phyloP scores from a whole-genome alignment of 345 rosid genomes.

The Draba incana region DNA sequence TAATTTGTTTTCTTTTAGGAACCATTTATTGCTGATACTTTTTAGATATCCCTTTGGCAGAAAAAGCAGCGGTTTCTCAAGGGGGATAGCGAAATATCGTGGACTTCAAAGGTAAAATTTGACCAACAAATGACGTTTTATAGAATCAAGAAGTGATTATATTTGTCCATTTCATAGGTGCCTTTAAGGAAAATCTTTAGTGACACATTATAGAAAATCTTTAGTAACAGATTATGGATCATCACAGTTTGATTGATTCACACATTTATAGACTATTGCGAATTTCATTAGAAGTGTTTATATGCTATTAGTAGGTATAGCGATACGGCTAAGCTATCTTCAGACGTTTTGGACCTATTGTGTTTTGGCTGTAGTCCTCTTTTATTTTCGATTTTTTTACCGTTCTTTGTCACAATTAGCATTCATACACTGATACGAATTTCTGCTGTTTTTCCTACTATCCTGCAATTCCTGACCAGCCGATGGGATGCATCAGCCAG shows the following conservation, averaged over 20 bases:
- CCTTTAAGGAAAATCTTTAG: slow-evolving; percentile 6
- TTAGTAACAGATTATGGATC: background rate
- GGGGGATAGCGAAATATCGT: slow-evolving; percentile 93
- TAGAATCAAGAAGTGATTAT: too few species aligned
- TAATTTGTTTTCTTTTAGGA: slow-evolving; percentile 2
- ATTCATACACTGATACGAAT: slow-evolving; percentile 24
- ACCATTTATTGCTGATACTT: slow-evolving; percentile 43
- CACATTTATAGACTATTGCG: slow-evolving; percentile 7
- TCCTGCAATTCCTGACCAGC: slow-evolving; percentile 45
- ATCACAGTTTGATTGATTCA: slow-evolving; percentile 16
- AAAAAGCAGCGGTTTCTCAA: slow-evolving; percentile 96
- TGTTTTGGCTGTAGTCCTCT: slow-evolving; percentile 19
- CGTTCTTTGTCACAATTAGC: slow-evolving; percentile 4
- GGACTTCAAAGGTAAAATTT: slow-evolving; percentile 79
- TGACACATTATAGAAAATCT: background rate
- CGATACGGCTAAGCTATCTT: slow-evolving; percentile 23
- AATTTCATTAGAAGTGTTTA: background rate
- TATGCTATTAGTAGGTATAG: slow-evolving; percentile 21
- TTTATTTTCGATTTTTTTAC: background rate
- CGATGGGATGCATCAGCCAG: slow-evolving; percentile 85
- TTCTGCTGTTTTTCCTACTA: slow-evolving; percentile 27
- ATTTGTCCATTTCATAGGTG: too few species aligned
- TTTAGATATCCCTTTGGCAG: slow-evolving; percentile 56
- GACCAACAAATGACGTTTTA: slow-evolving; percentile 12
- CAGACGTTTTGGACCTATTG: background rate